These are phyloP conservation scores for Calcarisporium arbuscula DNA, from an alignment of 2,329 filamentous ascomycete species.

Conservation along the genomic window DNA sequence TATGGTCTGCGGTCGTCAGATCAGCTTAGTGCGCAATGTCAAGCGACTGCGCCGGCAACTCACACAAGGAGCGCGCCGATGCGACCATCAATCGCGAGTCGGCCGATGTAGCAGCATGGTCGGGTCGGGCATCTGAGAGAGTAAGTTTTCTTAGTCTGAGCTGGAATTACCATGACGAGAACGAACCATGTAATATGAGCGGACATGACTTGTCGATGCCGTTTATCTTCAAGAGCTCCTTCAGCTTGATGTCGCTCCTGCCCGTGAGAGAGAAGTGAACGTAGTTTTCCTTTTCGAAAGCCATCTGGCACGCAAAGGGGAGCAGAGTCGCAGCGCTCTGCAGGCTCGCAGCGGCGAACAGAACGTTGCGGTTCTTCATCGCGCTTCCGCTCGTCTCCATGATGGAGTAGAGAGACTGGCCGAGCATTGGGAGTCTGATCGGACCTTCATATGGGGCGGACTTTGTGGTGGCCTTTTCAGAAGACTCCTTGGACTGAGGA, in stretches of 20 bases:
- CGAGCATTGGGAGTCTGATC: conserved; percentile 62
- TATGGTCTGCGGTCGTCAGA: conserved; percentile 41
- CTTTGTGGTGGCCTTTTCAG: too few relatives aligned
- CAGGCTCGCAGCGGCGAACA: conserved; percentile 73
- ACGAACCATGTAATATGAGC: conserved; percentile 51
- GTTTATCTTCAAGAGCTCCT: conserved; percentile 68
- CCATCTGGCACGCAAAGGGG: conserved; percentile 85
- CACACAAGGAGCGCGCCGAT: conserved; percentile 58
- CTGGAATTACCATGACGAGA: too few relatives aligned
- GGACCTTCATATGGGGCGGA: conserved; percentile 56
- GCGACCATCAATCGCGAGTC: conserved; percentile 62
- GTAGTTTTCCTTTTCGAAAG: conserved; percentile 56
- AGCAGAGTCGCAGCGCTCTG: conserved; percentile 67
- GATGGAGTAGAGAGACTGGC: conserved; percentile 55
- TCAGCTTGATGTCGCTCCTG: conserved; percentile 60
- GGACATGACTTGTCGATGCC: conserved; percentile 67
- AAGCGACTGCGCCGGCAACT: conserved; percentile 15
- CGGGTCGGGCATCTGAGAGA: conserved; percentile 64
- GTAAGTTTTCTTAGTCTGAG: too few relatives aligned
- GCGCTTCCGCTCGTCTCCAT: conserved; percentile 45
- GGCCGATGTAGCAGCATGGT: conserved; percentile 63
- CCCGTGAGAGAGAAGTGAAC: conserved; percentile 82
- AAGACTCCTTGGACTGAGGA: too few relatives aligned
- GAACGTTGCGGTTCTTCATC: conserved; percentile 58
- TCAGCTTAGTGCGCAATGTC: neutral